A percentile compares a stretch with the other conserved stretches of the same genome.
Conservation (phyloP, 2,329 filamentous ascomycete genomes). For the Botrytis cinerea region DNA sequence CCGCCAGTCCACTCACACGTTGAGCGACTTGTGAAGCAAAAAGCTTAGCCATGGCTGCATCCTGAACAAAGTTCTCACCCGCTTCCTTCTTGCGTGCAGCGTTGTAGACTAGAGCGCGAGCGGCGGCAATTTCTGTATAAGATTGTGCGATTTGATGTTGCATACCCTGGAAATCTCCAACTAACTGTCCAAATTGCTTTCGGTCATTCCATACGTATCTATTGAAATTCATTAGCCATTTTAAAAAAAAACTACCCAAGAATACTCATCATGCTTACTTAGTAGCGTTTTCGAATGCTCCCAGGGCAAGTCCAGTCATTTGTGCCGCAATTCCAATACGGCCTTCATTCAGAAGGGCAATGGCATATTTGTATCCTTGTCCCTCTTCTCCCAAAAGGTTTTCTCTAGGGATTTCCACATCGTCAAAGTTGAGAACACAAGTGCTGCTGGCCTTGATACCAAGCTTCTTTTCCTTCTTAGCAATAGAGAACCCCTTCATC, state of each 20-base stretch:
- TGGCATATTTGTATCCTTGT: constrained; percentile 97
- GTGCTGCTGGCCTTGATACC: constrained; percentile 95
- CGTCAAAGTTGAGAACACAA: constrained; percentile 96
- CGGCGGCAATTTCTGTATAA: constrained; percentile 90
- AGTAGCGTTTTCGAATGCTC: constrained; percentile 92
- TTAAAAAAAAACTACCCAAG: background rate
- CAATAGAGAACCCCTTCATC: constrained; percentile 85
- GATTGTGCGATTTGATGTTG: constrained; percentile 97
- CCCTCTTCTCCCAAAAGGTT: constrained; percentile 88
- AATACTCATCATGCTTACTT: constrained; percentile 50
- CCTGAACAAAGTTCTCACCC: constrained; percentile 89
- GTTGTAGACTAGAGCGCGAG: constrained; percentile 91
- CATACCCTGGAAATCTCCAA: constrained; percentile 99
- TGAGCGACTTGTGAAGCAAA: constrained; percentile 92
- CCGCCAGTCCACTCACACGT: constrained; percentile 77
- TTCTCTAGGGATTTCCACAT: constrained; percentile 84
- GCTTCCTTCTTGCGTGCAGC: constrained; percentile 97
- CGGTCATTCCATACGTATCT: constrained; percentile 98
- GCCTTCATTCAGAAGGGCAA: constrained; percentile 89
- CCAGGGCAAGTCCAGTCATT: constrained; percentile 95
- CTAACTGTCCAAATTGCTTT: constrained; percentile 89
- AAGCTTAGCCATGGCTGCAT: constrained; percentile 98
- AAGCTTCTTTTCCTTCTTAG: constrained; percentile 99
- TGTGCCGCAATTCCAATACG: constrained; percentile 97
- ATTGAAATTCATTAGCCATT: constrained; percentile 28